Percentiles rank a stretch among this genome's conserved stretches.
These are phyloP conservation scores for Bigelowiella natans DNA, from an alignment of 78 protist species.

Conservation along the genomic window DNA sequence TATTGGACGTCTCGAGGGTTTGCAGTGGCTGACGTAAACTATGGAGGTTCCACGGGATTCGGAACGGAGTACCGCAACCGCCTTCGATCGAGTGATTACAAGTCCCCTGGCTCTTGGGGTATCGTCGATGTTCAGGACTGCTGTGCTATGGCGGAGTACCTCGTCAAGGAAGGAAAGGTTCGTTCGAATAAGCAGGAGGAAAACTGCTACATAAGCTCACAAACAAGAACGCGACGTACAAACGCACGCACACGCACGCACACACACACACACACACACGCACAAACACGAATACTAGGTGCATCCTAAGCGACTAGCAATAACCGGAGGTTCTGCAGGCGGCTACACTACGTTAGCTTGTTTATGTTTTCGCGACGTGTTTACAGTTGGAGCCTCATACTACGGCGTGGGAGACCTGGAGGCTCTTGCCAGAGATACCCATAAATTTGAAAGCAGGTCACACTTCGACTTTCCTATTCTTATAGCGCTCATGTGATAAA, in stretches of 20 bases:
- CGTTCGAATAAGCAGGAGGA: too few relatives aligned
- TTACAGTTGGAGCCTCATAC: not conserved
- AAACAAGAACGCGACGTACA: too few relatives aligned
- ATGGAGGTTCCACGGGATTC: constrained; percentile 37
- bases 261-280: too few relatives aligned
- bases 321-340: too few relatives aligned
- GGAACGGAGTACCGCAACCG: constrained; percentile 36
- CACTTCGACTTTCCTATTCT: too few relatives aligned
- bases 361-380: constrained; percentile 9
- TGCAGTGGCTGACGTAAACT: constrained; percentile 11
- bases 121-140: constrained; percentile 35
- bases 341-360: constrained; percentile 34
- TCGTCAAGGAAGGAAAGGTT: constrained; percentile 15
- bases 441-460: constrained; percentile 47
- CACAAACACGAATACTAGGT: too few relatives aligned
- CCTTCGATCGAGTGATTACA: too few relatives aligned
- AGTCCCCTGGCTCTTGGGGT: constrained; percentile 45
- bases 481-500: too few relatives aligned
- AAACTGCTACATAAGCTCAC: too few relatives aligned
- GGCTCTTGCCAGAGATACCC: constrained; percentile 42
- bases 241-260: too few relatives aligned
- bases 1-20: constrained; percentile 34
- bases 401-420: constrained; percentile 41
- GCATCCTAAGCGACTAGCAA: too few relatives aligned
- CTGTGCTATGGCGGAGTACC: constrained; percentile 13